Base-by-base conservation (phyloP, 495 filamentous ascomycete species). In the Xylaria grammica region DNA sequence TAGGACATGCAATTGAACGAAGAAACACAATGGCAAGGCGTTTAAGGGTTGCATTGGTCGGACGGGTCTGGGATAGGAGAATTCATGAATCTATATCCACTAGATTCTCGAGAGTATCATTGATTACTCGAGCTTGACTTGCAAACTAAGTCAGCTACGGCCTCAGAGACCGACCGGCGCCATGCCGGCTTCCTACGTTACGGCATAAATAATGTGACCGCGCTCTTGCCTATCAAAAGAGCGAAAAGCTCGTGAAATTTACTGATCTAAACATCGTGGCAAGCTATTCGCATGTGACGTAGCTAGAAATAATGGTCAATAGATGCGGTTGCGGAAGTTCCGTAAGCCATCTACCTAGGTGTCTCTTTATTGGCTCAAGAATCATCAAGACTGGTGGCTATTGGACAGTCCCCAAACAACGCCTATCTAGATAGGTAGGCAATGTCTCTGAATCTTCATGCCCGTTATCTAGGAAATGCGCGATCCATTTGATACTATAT, bases 91-190 rank as follows among this genome's bases (percentile, higher is more conserved):
- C 67, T 77, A 72, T 77, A 78, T 74, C 70, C 78, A 76, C 65
- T 72, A 72, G 75, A 72, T 70, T 70, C 65, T 74, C 72, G 67
- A 73, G 77, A 74, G 61, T 67, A 66, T 65, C 60, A 20, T 75
- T 42, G 73, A 74, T 72, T 72, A 68, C 73, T 69, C 75, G 76
- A 75, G 77, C 68, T 75, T 78, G 77, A 74, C 74, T 75, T 71
- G 66, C 13, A 22, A 72, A 77, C 74, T 73, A 67, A 81, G 80
- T 81, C 77, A 77, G 83, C 82, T 78, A 69, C 84, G 84, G 84
- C 84, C 84, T 84, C 70, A 85, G 84, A 86, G 84, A 78, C 84
- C 84, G 84, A 86, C 83, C 84, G 84, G 84, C 82, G 70, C 60
- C 60, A 75, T 83, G 82, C 84, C 84, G 84, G 83, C 84, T 84